These are phyloP conservation scores for Aspergillus sp. DNA, from an alignment of 2,329 filamentous ascomycete species.

Conservation along the genomic window DNA sequence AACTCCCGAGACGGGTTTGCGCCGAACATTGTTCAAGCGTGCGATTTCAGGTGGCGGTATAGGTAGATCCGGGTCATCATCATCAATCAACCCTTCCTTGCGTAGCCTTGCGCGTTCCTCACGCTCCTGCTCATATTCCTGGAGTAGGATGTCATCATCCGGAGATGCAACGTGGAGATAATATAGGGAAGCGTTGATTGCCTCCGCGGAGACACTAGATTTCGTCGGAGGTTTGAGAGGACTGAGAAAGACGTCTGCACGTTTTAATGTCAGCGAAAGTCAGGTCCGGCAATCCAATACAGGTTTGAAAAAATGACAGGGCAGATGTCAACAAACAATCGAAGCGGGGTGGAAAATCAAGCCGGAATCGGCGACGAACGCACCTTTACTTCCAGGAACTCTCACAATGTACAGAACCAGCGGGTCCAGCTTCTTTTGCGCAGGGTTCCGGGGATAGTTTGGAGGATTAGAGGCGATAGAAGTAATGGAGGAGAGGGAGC, in stretches of 20 bases:
- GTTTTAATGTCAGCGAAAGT: constrained; percentile 10
- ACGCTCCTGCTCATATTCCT: constrained; percentile 40
- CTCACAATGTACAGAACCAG: constrained; percentile 87
- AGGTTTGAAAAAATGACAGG: neutral
- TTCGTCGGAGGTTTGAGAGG: constrained; percentile 85
- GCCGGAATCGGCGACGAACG: neutral
- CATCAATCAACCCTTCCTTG: constrained; percentile 25
- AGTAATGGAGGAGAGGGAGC: constrained; percentile 77
- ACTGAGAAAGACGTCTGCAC: constrained; percentile 82
- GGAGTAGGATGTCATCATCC: constrained; percentile 51
- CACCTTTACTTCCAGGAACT: constrained; percentile 87
- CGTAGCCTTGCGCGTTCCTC: constrained; percentile 27
- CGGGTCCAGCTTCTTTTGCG: constrained; percentile 66
- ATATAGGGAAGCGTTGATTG: constrained; percentile 85
- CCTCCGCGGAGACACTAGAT: constrained; percentile 77
- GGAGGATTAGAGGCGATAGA: constrained; percentile 82
- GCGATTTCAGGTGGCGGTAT: constrained; percentile 28
- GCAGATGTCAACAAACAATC: neutral
- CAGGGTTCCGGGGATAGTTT: constrained; percentile 75
- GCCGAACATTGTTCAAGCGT: constrained; percentile 38
- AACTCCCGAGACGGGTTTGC: constrained; percentile 37
- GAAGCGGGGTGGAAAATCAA: neutral
- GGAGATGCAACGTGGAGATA: constrained; percentile 78
- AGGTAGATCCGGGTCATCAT: constrained; percentile 21
- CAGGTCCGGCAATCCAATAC: neutral